Evolutionary conservation across 176 grass and related monocot species (phyloP).

Genomic region (Miscanthus lutarioriparius): DNA sequence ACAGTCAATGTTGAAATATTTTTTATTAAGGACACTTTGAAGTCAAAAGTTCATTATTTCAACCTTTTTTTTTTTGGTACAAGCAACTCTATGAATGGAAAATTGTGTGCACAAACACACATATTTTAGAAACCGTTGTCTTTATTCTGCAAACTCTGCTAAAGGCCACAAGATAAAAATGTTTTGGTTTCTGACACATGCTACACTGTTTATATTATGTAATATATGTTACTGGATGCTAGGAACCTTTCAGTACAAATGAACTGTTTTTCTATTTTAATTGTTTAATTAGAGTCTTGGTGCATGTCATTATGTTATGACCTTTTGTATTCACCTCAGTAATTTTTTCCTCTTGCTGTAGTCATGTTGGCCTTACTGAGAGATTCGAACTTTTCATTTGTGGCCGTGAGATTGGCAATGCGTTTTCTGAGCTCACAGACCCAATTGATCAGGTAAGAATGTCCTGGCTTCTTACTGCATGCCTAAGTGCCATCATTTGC

Average conservation of each 20-base stretch:
- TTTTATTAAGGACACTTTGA: background rate
- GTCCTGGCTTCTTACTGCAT: constrained; percentile 10
- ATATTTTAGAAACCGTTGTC: background rate
- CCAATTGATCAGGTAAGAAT: constrained; percentile 87
- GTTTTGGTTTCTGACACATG: background rate
- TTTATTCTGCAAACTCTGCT: constrained; percentile 8
- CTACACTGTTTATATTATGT: background rate
- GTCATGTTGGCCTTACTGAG: constrained; percentile 77
- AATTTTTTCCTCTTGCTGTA: constrained; percentile 42
- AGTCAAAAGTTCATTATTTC: background rate
- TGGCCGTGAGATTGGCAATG: constrained; percentile 98
- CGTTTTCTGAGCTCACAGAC: constrained; percentile 98
- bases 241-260: constrained; percentile 11
- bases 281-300: constrained; percentile 20
- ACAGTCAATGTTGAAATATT: background rate
- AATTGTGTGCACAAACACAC: constrained; percentile 1
- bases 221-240: background rate
- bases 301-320: constrained; percentile 14
- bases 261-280: constrained; percentile 9
- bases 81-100: background rate
- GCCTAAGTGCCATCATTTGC: background rate
- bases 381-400: constrained; percentile 94
- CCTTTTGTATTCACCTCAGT: background rate
- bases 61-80: too few relatives aligned
- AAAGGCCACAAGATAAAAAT: background rate